Conservation (phyloP, 495 filamentous ascomycete species). For the Penicillium manginii region DNA sequence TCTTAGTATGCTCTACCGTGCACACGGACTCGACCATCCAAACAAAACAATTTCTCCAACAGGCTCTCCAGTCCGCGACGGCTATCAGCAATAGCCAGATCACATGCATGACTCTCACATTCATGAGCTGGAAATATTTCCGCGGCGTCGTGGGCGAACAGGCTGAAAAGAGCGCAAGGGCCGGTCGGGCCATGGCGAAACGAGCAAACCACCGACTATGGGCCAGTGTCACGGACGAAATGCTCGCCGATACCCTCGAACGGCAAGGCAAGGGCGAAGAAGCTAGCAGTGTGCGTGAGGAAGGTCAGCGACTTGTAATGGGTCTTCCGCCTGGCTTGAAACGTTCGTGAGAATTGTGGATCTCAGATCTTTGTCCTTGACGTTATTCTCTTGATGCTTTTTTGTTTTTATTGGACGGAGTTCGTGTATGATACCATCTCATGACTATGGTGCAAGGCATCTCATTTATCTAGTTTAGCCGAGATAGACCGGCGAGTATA, state of each 20-base stretch:
- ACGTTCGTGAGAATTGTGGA: no score
- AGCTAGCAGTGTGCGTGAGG: constrained; percentile 51
- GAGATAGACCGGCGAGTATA: background rate
- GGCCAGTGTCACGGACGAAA: constrained; percentile 81
- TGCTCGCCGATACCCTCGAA: constrained; percentile 75
- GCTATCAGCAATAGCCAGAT: constrained; percentile 67
- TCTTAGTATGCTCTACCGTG: constrained; percentile 73
- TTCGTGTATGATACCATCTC: constrained; percentile 14
- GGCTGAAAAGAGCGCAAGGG: constrained; percentile 83
- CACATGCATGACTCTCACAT: constrained; percentile 76
- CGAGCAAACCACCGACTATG: constrained; percentile 78
- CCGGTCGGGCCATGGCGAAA: constrained; percentile 72
- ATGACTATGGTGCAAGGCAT: background rate
- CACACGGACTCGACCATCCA: constrained; percentile 64
- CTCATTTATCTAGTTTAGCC: background rate
- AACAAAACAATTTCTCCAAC: constrained; percentile 76
- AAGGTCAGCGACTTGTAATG: constrained; percentile 48
- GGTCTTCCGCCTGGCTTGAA: constrained; percentile 49
- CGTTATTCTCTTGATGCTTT: background rate
- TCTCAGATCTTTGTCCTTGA: no score
- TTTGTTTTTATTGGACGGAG: constrained; percentile 15
- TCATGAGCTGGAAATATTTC: constrained; percentile 88
- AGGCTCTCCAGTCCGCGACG: constrained; percentile 61
- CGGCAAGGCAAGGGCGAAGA: constrained; percentile 70
- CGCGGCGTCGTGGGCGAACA: constrained; percentile 84